Evolutionary conservation across 345 rosid genomes (phyloP).

Genomic region (Brassica carinata): DNA sequence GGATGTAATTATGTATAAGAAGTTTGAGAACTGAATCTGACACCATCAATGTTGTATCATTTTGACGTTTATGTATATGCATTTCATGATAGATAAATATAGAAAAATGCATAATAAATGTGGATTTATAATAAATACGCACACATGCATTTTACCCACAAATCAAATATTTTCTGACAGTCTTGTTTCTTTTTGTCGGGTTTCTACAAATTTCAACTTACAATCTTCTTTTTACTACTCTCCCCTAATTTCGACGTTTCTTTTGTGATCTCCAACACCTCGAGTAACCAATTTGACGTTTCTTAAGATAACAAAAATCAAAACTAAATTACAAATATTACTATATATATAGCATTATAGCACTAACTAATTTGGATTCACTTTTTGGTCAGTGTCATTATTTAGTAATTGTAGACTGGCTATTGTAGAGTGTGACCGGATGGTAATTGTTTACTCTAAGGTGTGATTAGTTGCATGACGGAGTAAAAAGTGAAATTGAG

Average conservation of each 20-base stretch:
- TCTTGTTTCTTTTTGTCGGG: conserved; percentile 41
- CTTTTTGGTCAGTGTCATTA: neutral
- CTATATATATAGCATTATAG: neutral
- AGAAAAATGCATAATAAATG: no score
- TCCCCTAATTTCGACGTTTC: conserved; percentile 40
- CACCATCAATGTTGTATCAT: neutral
- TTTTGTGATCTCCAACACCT: conserved; percentile 39
- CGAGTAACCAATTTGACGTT: conserved; percentile 32
- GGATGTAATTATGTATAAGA: neutral
- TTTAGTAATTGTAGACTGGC: neutral
- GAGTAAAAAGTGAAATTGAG: no score
- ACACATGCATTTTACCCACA: conserved; percentile 24
- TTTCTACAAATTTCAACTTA: neutral
- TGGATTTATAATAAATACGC: conserved; percentile 22
- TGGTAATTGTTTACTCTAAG: no score
- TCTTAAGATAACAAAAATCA: neutral
- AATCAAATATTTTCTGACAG: conserved; percentile 34
- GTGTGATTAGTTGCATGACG: no score
- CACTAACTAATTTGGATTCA: conserved; percentile 5
- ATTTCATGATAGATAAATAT: no score
- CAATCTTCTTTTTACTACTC: neutral
- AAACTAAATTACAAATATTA: conserved; percentile 5
- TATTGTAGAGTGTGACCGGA: no score
- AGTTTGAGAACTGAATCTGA: neutral
- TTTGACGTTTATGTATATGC: neutral